Base-by-base conservation (phyloP, 2,329 filamentous ascomycete genomes). In the Penicillium janthinellum region DNA sequence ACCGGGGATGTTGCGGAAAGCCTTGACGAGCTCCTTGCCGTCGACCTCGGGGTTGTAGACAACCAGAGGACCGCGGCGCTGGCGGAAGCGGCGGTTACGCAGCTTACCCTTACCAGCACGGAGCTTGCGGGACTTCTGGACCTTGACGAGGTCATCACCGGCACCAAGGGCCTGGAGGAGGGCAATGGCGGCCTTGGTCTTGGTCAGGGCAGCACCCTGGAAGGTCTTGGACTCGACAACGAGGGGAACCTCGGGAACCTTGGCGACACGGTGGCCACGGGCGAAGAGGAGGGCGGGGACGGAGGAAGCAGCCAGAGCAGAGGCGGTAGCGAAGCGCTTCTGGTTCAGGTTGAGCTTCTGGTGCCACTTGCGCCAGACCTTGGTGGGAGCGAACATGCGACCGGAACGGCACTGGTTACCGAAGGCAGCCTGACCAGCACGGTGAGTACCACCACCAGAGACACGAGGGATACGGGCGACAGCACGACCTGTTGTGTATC, bases 361-460 rank as follows among this genome's bases (percentile, higher is more conserved):
- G 88, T 99, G 95, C 96, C 95, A 99, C 87, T 96, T 97, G 82
- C 95, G 88, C 96, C 95, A 99, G 85, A 96, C 90, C 90, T 99
- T 99, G 84, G 95, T 99, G 72, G 95, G 95, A 74, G 95, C 95
- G 85, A 99, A 99, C 95, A 99, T 99, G 85, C 95, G 95, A 86
- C 96, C 95, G 80, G 94, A 96, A 82, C 95, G 93, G 86, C 95
- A 99, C 92, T 94, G 92, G 91, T 99, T 99, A 92, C 95, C 95
- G 83, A 98, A 99, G 75, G 95, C 95, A 82, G 95, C 95, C 87
- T 99, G 95, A 86, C 95, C 95, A 79, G 95, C 95, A 88, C 95
- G 94, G 90, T 99, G 95, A 81, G 95, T 99, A 92, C 95, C 95
- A 86, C 95, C 94, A 88, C 95, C 95, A 80, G 95, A 98, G 82